phyloP scores from a whole-genome alignment of 257 asterid species.

The Scutellaria barbata region DNA sequence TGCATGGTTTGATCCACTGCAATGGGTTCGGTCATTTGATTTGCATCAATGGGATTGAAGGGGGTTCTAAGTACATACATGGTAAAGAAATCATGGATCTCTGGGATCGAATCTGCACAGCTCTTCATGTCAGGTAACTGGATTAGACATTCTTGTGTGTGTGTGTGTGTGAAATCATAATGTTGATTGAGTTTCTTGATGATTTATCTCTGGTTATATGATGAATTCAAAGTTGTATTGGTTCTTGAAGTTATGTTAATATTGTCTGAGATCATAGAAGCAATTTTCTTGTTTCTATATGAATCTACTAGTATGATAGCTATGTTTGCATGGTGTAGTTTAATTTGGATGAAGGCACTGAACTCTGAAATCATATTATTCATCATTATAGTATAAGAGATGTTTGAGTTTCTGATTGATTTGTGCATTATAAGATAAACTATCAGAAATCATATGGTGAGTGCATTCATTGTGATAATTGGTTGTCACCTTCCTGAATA shows the following conservation, averaged over 20 bases:
- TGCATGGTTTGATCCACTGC: conserved; percentile 89
- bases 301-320: background rate
- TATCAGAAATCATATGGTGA: conserved; percentile 1
- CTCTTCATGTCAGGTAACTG: conserved; percentile 63
- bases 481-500: background rate
- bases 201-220: background rate
- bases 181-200: too few relatives aligned
- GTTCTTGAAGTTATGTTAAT: conserved; percentile 1
- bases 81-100: conserved; percentile 87
- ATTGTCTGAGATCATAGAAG: conserved; percentile 19
- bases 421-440: conserved; percentile 12
- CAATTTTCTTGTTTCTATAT: background rate
- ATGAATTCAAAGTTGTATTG: background rate
- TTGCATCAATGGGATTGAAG: conserved; percentile 82
- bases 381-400: background rate
- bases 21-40: conserved; percentile 88
- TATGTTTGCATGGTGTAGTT: background rate
- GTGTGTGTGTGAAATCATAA: background rate
- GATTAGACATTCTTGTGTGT: background rate
- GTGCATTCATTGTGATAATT: background rate
- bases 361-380: background rate
- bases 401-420: conserved; percentile 24
- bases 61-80: conserved; percentile 66
- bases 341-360: conserved; percentile 11
- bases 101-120: conserved; percentile 83